Percentiles rank a stretch among this genome's conserved stretches.
These are phyloP conservation scores for Penicillium sp. DNA, from an alignment of 2,329 filamentous ascomycete species.

Conservation along the genomic window DNA sequence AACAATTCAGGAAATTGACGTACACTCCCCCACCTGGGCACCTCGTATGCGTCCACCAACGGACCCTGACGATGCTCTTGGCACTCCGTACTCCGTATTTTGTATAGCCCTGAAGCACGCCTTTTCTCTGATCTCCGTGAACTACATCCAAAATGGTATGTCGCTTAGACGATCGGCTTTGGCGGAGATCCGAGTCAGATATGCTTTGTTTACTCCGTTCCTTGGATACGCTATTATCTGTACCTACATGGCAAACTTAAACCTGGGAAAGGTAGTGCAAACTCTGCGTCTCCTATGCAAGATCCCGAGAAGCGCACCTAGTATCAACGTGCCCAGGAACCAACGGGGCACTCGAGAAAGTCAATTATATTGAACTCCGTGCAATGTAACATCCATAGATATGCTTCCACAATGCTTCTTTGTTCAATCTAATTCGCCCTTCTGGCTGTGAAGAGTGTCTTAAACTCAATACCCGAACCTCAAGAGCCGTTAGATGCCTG, in stretches of 20 bases:
- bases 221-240: neutral
- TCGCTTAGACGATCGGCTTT: conserved; percentile 5
- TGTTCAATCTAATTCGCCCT: neutral
- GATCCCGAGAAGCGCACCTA: neutral
- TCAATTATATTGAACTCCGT: conserved; percentile 18
- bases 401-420: neutral
- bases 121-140: conserved; percentile 13
- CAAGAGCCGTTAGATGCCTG: too few relatives aligned
- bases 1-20: neutral
- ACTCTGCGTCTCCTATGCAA: neutral
- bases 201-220: neutral
- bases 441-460: neutral
- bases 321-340: conserved; percentile 3
- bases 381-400: conserved; percentile 2
- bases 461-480: too few relatives aligned
- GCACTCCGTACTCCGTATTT: conserved; percentile 5
- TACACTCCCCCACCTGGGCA: neutral
- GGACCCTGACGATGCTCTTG: conserved; percentile 22
- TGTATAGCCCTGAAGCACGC: neutral
- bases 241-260: neutral
- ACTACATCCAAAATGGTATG: neutral
- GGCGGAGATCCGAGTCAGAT: neutral
- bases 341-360: conserved; percentile 16
- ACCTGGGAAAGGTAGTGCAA: neutral
- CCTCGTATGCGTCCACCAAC: conserved; percentile 10